Conservation (phyloP, 257 asterid genomes). For the Osmanthus fragrans region DNA sequence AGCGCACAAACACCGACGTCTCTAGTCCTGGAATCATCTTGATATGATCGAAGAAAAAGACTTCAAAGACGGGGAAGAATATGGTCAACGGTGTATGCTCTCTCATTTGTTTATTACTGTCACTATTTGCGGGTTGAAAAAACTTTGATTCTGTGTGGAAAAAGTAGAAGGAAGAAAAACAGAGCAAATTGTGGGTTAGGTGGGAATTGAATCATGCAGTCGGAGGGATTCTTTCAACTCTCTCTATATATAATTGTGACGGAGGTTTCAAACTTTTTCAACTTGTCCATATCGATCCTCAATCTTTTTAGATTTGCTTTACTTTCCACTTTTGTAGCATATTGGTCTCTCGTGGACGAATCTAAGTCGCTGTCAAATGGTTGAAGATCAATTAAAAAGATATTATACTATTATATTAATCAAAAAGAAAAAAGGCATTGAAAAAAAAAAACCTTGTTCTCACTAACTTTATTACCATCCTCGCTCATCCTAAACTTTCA, state of each 20-base stretch:
- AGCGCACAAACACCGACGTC: conserved; percentile 33
- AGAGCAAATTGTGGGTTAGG: neutral
- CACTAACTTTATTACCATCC: neutral
- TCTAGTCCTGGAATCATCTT: conserved; percentile 38
- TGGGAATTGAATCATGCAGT: neutral
- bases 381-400: too few species aligned
- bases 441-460: too few species aligned
- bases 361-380: too few species aligned
- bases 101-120: neutral
- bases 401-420: too few species aligned
- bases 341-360: too few species aligned
- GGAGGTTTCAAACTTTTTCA: neutral
- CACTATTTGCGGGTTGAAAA: conserved; percentile 5
- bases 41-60: neutral
- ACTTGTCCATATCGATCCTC: neutral
- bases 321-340: too few species aligned
- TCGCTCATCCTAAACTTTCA: neutral
- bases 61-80: too few species aligned
- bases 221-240: neutral
- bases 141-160: conserved; percentile 1
- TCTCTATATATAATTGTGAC: neutral
- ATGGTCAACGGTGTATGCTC: neutral
- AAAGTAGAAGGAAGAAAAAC: neutral
- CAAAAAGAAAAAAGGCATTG: too few species aligned
- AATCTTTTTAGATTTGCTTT: too few species aligned